A percentile compares a stretch with the other conserved stretches of the same genome.
phyloP scores from a whole-genome alignment of 2,329 filamentous ascomycete species.

The Nigrograna mackinnonii region DNA sequence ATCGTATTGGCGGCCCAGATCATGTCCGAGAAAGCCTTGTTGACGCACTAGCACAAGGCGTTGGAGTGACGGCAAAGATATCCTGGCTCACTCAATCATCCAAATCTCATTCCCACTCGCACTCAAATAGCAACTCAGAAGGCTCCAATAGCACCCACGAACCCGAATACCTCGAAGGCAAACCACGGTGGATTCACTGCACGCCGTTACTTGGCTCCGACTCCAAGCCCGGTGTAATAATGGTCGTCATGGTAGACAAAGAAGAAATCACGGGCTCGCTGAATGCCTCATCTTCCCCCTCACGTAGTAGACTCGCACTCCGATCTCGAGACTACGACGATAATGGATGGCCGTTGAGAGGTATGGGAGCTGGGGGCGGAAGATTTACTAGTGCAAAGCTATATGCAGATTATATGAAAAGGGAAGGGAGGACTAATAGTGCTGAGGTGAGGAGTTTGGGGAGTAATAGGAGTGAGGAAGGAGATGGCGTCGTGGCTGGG shows the following conservation, averaged over 20 bases:
- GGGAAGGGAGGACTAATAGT: conserved; percentile 13
- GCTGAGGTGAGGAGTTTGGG: too few species aligned
- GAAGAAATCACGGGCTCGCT: conserved; percentile 44
- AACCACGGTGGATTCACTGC: conserved; percentile 74
- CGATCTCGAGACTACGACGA: not conserved
- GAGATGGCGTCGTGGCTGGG: too few species aligned
- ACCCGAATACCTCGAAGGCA: conserved; percentile 48
- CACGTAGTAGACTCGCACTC: conserved; percentile 2
- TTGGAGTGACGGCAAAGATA: conserved; percentile 74
- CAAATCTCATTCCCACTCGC: not conserved
- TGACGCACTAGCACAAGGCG: conserved; percentile 66
- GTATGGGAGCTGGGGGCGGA: not conserved
- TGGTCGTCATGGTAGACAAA: conserved; percentile 72
- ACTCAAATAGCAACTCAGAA: not conserved
- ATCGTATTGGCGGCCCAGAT: conserved; percentile 50
- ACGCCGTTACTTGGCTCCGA: conserved; percentile 70
- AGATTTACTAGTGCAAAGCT: conserved; percentile 16
- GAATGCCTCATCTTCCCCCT: conserved; percentile 4
- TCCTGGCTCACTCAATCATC: conserved; percentile 55
- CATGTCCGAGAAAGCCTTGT: conserved; percentile 55
- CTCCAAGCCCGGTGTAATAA: conserved; percentile 72
- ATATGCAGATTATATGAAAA: conserved; percentile 19
- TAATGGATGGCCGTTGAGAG: conserved; percentile 7
- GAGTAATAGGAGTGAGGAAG: conserved; percentile 4
- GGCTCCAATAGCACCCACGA: not conserved